These are phyloP conservation scores for Malus hybrid DNA, from an alignment of 331 rosid genomes.

Conservation along the genomic window DNA sequence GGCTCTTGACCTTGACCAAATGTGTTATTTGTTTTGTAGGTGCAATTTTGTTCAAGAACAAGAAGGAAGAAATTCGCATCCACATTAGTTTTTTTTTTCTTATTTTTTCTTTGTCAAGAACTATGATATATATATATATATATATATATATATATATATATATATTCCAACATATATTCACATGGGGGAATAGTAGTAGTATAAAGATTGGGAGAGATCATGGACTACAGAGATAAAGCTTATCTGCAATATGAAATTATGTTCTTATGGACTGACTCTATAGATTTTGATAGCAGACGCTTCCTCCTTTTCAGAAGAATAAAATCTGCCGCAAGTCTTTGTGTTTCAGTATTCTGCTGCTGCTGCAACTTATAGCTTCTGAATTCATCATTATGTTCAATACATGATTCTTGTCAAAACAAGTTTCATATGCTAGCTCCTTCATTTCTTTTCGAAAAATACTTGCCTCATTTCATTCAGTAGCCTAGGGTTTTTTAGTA, in stretches of 20 bases:
- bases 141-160: too few species aligned
- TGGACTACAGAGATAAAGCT: neutral
- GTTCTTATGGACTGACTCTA: neutral
- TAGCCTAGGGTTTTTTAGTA: too few species aligned
- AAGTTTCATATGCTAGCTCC: neutral
- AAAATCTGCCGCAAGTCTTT: neutral
- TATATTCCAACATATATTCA: neutral
- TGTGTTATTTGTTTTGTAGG: too few species aligned
- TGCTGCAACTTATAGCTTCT: neutral
- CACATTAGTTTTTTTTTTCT: too few species aligned
- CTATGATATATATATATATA: neutral
- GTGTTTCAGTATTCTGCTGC: neutral
- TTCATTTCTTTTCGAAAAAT: neutral
- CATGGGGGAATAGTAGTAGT: neutral
- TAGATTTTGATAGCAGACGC: neutral
- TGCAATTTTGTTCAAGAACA: too few species aligned
- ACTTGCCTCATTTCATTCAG: neutral
- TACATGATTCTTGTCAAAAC: neutral
- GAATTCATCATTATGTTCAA: neutral
- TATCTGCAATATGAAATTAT: neutral
- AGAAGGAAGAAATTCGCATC: too few species aligned
- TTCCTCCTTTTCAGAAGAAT: slow-evolving; percentile 1
- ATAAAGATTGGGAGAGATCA: neutral
- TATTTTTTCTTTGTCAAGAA: neutral
- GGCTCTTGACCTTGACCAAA: too few species aligned